Evolutionary conservation across 2,329 filamentous ascomycete genomes (phyloP).

Genomic region (Fusarium marasasianum): DNA sequence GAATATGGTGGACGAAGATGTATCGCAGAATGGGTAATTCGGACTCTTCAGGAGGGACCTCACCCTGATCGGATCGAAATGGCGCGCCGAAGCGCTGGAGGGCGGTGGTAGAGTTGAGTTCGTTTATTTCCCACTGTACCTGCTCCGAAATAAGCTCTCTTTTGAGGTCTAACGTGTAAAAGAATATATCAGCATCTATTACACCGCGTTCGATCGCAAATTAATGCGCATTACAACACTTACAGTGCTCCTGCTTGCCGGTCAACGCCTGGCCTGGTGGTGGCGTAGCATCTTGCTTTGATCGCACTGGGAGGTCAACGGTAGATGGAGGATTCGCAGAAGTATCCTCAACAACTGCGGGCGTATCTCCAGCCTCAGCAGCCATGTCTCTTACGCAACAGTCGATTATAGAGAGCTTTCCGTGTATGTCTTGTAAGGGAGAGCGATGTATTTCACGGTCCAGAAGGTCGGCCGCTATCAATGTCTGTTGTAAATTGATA

Average conservation of each 20-base stretch:
- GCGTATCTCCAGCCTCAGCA: constrained; percentile 39
- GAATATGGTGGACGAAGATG: constrained; percentile 97
- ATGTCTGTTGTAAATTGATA: constrained; percentile 8
- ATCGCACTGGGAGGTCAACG: constrained; percentile 46
- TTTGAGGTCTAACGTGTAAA: constrained; percentile 75
- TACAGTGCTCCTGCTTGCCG: constrained; percentile 98
- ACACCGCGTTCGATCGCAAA: not conserved
- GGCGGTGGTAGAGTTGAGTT: constrained; percentile 94
- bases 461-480: constrained; percentile 3
- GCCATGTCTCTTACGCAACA: constrained; percentile 41
- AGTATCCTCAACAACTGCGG: constrained; percentile 34
- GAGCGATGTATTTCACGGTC: not conserved
- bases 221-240: constrained; percentile 45
- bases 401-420: constrained; percentile 9
- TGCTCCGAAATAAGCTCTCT: constrained; percentile 92
- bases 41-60: constrained; percentile 91
- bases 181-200: constrained; percentile 20
- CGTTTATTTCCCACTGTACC: constrained; percentile 87
- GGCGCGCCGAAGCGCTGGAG: constrained; percentile 95
- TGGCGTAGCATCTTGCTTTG: constrained; percentile 44
- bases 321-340: constrained; percentile 21
- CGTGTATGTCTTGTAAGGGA: not conserved
- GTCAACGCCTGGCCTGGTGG: constrained; percentile 69
- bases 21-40: constrained; percentile 93
- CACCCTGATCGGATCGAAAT: constrained; percentile 90